These are phyloP conservation scores for Hypomyces rosellus DNA, from an alignment of 2,329 filamentous ascomycete species.

Conservation along the genomic window DNA sequence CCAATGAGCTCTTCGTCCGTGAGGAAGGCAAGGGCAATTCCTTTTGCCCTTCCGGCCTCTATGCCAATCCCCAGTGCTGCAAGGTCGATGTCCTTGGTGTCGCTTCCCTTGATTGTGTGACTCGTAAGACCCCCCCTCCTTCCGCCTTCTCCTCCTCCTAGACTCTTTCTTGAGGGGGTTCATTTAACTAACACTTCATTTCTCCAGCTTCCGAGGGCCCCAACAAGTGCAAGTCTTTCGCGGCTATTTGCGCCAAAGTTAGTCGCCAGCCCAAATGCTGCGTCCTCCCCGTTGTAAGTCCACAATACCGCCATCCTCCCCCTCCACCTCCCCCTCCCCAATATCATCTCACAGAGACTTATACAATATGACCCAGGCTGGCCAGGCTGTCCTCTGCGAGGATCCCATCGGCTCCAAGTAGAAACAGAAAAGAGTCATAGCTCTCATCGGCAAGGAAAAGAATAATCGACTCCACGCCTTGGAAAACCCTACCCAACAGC, in stretches of 20 bases:
- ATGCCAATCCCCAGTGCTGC: conserved; percentile 12
- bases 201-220: not conserved
- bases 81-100: conserved; percentile 3
- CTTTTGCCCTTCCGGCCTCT: conserved; percentile 7
- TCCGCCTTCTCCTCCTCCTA: too few relatives aligned
- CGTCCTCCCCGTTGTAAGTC: conserved; percentile 2
- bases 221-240: conserved; percentile 4
- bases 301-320: too few relatives aligned
- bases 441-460: too few relatives aligned
- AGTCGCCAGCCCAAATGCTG: conserved; percentile 10
- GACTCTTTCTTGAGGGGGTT: too few relatives aligned
- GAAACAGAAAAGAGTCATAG: too few relatives aligned
- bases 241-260: not conserved
- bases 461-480: too few relatives aligned
- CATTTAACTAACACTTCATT: not conserved
- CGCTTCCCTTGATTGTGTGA: conserved; percentile 7
- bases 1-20: not conserved
- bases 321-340: too few relatives aligned
- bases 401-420: not conserved
- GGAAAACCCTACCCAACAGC: too few relatives aligned
- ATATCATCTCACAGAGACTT: too few relatives aligned
- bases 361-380: not conserved
- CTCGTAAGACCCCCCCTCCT: conserved; percentile 3
- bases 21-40: not conserved
- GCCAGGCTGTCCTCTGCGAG: conserved; percentile 10